Percentiles rank a stretch among this genome's conserved stretches.
Conservation (phyloP, 371 early-diverging fungal species). For the Paraphysoderma sedebokerense region DNA sequence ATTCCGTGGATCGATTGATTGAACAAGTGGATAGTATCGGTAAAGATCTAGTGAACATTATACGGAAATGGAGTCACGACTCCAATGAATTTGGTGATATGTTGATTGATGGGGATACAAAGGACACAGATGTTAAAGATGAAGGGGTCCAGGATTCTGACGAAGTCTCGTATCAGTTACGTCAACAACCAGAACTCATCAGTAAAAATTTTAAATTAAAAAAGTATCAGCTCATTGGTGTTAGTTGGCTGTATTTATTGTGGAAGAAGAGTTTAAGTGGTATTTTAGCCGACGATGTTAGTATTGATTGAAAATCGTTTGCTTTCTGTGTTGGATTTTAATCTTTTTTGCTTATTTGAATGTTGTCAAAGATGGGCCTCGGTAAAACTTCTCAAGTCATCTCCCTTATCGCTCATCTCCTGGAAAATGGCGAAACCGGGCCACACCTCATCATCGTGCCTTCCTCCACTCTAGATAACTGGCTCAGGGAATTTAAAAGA, state of each 20-base stretch:
- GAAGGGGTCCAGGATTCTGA: background rate
- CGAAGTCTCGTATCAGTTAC: slow-evolving; percentile 4
- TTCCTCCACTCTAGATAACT: slow-evolving; percentile 75
- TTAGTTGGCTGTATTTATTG: slow-evolving; percentile 79
- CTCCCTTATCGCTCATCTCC: slow-evolving; percentile 51
- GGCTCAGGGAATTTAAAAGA: slow-evolving; percentile 65
- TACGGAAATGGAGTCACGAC: background rate
- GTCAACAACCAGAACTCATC: slow-evolving; percentile 34
- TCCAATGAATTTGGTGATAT: too few species aligned
- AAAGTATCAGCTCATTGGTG: slow-evolving; percentile 82
- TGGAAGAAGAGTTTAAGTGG: slow-evolving; percentile 62
- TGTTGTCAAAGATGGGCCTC: slow-evolving; percentile 61
- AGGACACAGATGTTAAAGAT: background rate
- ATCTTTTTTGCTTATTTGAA: background rate
- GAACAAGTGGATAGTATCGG: slow-evolving; percentile 36
- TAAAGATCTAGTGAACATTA: slow-evolving; percentile 14
- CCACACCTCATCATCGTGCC: slow-evolving; percentile 79
- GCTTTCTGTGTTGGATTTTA: background rate
- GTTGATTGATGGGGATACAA: too few species aligned
- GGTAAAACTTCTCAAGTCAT: slow-evolving; percentile 97
- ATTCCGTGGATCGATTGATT: slow-evolving; percentile 54
- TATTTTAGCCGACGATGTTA: slow-evolving; percentile 75
- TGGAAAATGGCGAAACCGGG: slow-evolving; percentile 33
- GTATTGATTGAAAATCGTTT: background rate
- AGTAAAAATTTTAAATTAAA: slow-evolving; percentile 43